Evolutionary conservation across 1,284 basidiomycete genomes (phyloP), one percentile per base, ranked within the genome.

Genomic region (Malassezia furfur): DNA sequence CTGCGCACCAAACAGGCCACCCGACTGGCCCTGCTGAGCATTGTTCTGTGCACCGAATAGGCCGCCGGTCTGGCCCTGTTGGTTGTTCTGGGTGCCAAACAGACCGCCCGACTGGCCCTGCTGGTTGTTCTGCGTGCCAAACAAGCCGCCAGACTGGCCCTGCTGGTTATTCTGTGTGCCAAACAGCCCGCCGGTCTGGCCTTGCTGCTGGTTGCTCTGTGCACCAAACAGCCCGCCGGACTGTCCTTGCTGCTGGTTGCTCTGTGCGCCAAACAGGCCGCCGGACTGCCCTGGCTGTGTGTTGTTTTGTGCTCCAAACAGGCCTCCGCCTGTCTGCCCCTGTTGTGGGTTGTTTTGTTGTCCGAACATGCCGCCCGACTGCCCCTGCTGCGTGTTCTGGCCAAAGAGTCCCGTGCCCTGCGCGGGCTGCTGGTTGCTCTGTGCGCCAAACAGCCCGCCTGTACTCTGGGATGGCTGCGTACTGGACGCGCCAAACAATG

Each of bases 291-390:
- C 17, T 5, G 4, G 38, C 38, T 19, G 38, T 15, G 44, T 2
- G 2, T 22, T 43, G 15, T 38, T 38, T n/a, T 41, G 39, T 21
- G 37, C 15, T 15, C 37, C 43, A 36, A 52, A 52, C n/a, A 52
- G 30, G 10, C 47, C 47, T 39, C 21, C 32, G 32, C 21, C 32
- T n/a, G n/a, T n/a, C 19, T 10, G 36, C 6, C 11, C 14, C 5
- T 48, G 15, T n/a, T 22, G 22, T 43, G 31, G 64, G 6, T 14
- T 30, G 12, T 17, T 19, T 40, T 22, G 22, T 17, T 30, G 31
- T 2, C 52, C 52, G 17, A 48, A 48, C 21, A 52, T 40, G 17
- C 62, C 60, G 12, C 54, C 34, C 1, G 21, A 22, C 7, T 54
- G 30, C 2, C 14, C 7, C 19, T 43, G 40, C 30, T 17, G 21